Evolutionary conservation across 495 filamentous ascomycete species (phyloP), one percentile per base, ranked within the genome.

Genomic region (Pseudotulostoma volvatum): DNA sequence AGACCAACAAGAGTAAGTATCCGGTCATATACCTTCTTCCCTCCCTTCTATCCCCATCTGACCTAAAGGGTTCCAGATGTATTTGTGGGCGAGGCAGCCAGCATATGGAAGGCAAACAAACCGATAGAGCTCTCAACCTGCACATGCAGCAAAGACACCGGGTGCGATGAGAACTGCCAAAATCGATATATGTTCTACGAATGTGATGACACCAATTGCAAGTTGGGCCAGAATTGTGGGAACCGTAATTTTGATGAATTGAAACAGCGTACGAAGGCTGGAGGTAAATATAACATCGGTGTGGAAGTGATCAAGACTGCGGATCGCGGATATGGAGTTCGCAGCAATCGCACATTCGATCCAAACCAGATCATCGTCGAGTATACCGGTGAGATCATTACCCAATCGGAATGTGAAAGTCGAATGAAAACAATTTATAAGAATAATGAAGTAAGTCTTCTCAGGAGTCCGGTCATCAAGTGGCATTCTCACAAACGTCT

Each of bases 141-240:
- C 55, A 75, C 84, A 43, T 97, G 90, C 56, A 71, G 62, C 8
- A 62, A 69, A 31, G 77, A 82, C 18, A 75, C 73, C 31, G 84
- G 84, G 19, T 97, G 90, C 50, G 84, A 76, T 44, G 85, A 93
- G 37, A 65, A 77, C 44, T 97, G 90, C 59, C 78, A 88, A 49
- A 97, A 97, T 50, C 74, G 85, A 33, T 83, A 82, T 60, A 95
- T 96, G 84, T 76, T 90, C 40, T 94, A 94, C 54, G 90, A 97
- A 58, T 97, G 90, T 55, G 84, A 95, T 55, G 73, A 81, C 7
- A 77, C 69, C 34, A 96, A 93, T 55, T 97, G 90, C 60, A 76
- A 72, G 40, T 57, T 92, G 15, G 79, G 79, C 31, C 65, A 69
- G 3, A 59, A 65, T 36, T 97, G 90, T 61, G 73, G 69, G 18